Base-by-base conservation (phyloP, 441 rosid genomes). In the Aleurites moluccanus region DNA sequence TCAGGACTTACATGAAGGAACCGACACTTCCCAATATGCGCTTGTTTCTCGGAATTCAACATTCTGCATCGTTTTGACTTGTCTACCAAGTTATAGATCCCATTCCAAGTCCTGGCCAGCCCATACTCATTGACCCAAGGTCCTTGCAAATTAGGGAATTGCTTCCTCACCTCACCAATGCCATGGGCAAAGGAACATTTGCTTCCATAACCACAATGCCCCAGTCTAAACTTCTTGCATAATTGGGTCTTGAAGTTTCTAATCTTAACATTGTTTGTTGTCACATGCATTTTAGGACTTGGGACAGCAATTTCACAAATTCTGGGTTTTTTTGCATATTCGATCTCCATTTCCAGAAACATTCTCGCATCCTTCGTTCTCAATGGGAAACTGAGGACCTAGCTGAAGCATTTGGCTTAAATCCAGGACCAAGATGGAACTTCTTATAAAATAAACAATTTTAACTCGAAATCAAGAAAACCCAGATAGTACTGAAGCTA, bases 1-100 rank as follows among this genome's bases (percentile, higher is more conserved):
- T 74, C 73, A 61, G 74, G 74, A 75, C 4, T 53, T 23, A 3
- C 77, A 64, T 83, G 85, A 69, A 72, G 73, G 69, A 77, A 80
- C 7, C 74, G 69, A 59, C 83, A 80, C 25, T 25, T 69, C 73
- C 53, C 68, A 75, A 69, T 77, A 75, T 4, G 45, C 11, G 49
- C 81, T 61, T 20, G 75, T 28, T 69, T 67, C 63, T 64, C 42
- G 60, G 6, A 57, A 55, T 55, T 38, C 67, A 69, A 66, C 77
- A 55, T 74, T 59, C 64, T 66, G 44, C 77, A 74, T 14, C 56
- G 1, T 16, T 42, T 53, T 66, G 64, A 15, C n/a, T 11, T 47
- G 2, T 69, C 18, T 20, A 0, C 59, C 44, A 30, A 3, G 50
- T 14, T 38, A 45, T 2, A 33, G 13, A 9, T 16, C 60, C 45